Conservation (phyloP, 225 moss, liverwort and hornwort genomes). For the Ulota crispa region DNA sequence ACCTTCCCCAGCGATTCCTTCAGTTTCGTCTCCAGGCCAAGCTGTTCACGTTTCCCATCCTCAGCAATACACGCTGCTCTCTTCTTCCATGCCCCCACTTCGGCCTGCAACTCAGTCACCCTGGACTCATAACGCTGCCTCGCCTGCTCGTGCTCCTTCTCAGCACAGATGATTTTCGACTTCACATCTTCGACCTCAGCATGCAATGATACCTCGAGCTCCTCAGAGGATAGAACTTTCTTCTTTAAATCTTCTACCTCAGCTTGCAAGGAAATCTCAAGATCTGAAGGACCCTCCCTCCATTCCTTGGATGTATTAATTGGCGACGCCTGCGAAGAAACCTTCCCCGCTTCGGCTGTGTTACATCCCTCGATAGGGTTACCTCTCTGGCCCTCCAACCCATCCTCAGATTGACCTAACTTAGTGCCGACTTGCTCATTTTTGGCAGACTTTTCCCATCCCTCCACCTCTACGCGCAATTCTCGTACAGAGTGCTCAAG, state of each 20-base stretch:
- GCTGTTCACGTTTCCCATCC: conserved; percentile 37
- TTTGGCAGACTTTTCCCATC: conserved; percentile 35
- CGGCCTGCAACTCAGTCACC: conserved; percentile 33
- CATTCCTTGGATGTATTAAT: conserved; percentile 14
- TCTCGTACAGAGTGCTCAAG: conserved; percentile 32
- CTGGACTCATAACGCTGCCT: conserved; percentile 23
- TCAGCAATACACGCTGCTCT: conserved; percentile 42
- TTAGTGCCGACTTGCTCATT: conserved; percentile 19
- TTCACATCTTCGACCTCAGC: conserved; percentile 25
- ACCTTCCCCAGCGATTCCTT: conserved; percentile 33
- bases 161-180: conserved; percentile 6
- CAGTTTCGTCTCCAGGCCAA: conserved; percentile 38
- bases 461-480: conserved; percentile 33
- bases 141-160: conserved; percentile 33
- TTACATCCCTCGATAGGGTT: conserved; percentile 3
- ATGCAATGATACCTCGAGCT: conserved; percentile 17
- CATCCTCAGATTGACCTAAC: conserved; percentile 31
- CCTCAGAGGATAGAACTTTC: conserved; percentile 8
- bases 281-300: conserved; percentile 28
- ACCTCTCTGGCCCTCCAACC: conserved; percentile 29
- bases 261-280: conserved; percentile 33
- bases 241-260: conserved; percentile 21
- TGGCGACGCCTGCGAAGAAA: conserved; percentile 22
- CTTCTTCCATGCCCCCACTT: conserved; percentile 47
- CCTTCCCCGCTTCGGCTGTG: not conserved